A percentile compares a stretch with the other conserved stretches of the same genome.
These are phyloP conservation scores for Fusarium heterosporum DNA, from an alignment of 2,329 filamentous ascomycete genomes.

Conservation along the genomic window DNA sequence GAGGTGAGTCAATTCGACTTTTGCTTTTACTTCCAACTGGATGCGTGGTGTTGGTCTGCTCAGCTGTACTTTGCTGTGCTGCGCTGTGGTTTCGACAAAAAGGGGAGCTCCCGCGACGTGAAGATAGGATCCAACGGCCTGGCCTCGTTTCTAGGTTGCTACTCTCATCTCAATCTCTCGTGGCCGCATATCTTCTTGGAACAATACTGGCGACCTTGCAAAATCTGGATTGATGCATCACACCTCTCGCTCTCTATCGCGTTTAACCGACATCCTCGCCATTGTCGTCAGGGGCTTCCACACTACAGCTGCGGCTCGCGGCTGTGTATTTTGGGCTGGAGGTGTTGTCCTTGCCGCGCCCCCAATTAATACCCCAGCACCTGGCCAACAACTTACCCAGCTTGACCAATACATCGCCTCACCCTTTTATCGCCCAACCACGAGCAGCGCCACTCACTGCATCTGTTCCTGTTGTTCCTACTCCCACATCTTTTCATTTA, in stretches of 20 bases:
- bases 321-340: constrained; percentile 32
- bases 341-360: constrained; percentile 44
- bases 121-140: constrained; percentile 25
- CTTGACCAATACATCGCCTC: constrained; percentile 42
- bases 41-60: constrained; percentile 23
- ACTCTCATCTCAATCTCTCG: constrained; percentile 6
- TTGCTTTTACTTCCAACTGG: constrained; percentile 5
- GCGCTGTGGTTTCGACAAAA: constrained; percentile 16
- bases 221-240: background rate
- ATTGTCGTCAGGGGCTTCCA: constrained; percentile 25
- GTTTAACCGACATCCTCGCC: constrained; percentile 11
- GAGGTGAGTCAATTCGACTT: constrained; percentile 36
- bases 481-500: constrained; percentile 12
- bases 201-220: background rate
- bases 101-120: constrained; percentile 26
- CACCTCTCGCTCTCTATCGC: constrained; percentile 1
- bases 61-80: constrained; percentile 20
- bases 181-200: background rate
- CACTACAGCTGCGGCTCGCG: constrained; percentile 40
- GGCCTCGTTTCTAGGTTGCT: constrained; percentile 5
- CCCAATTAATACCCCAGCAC: constrained; percentile 42
- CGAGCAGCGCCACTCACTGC: constrained; percentile 42
- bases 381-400: constrained; percentile 35
- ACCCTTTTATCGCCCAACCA: constrained; percentile 37
- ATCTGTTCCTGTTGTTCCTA: constrained; percentile 27